Conservation (phyloP, 257 asterid species). For the Plantago elongata region DNA sequence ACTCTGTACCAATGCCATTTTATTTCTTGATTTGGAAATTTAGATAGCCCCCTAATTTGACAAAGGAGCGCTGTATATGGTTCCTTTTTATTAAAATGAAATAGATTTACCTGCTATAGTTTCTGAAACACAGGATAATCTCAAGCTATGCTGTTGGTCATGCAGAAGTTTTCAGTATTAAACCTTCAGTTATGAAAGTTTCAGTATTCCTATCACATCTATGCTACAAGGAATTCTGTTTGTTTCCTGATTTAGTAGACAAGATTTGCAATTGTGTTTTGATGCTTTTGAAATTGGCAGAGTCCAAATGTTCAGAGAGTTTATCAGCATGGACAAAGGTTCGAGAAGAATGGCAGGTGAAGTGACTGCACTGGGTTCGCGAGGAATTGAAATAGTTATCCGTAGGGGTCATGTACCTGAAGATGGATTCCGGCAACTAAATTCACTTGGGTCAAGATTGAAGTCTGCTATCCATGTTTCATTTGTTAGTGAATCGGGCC, state of each 20-base stretch:
- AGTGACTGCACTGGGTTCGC: conserved; percentile 64
- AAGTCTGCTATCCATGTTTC: conserved; percentile 82
- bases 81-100: no score
- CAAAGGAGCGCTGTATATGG: no score
- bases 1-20: no score
- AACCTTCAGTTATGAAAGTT: no score
- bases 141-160: no score
- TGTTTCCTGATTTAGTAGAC: not conserved
- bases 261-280: conserved; percentile 10
- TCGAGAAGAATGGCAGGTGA: conserved; percentile 86
- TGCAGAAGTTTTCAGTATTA: no score
- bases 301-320: conserved; percentile 91
- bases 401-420: conserved; percentile 84
- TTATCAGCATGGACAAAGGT: conserved; percentile 80
- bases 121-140: no score
- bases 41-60: no score
- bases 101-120: no score
- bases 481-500: conserved; percentile 91
- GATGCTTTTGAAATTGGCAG: conserved; percentile 40
- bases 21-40: no score
- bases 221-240: not conserved
- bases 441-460: conserved; percentile 75
- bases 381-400: conserved; percentile 69
- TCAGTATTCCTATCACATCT: no score
- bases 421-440: conserved; percentile 89